Base-by-base conservation (phyloP, 139 green algal genomes). In the Chlamydomonas sphaeroides region DNA sequence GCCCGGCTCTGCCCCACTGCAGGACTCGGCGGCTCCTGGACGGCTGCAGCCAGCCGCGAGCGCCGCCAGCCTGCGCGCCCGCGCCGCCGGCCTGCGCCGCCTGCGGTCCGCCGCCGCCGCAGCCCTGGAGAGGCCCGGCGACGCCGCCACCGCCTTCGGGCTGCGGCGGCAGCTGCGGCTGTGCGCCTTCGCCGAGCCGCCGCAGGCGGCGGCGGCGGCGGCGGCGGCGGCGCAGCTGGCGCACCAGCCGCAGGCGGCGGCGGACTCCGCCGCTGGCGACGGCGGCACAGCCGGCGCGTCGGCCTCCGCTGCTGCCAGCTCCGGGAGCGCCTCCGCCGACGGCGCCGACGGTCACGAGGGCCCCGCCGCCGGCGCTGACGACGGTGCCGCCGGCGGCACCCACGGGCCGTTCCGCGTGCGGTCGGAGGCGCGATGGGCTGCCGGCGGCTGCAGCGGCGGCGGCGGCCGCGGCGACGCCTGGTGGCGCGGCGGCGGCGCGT, bases 161-260 rank as follows among this genome's bases (percentile, higher is more conserved):
- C 68, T 75, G 68, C 42, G 30, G 42, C 68, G 45, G 21, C 68
- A 75, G 68, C 42, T 75, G 30, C 68, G 68, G 8, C 10, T 75
- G 10, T 15, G 26, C n/a, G 42, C 68, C 30, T 75, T 75, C 42
- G 30, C 30, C 5, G 30, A 23, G 30, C 30, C 30, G 30, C n/a
- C 30, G 30, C n/a, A 20, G 11, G 59, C 59, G n/a, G n/a, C 59
- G 11, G 30, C 59, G n/a, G 59, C 59, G 11, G 59, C 5, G 7
- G 59, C n/a, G 11, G 59, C 59, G 30, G 3, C 59, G n/a, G 30
- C 59, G 7, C 17, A 14, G 53, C 53, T 61, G 53, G 4, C 7
- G 10, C 53, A 61, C 11, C 11, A 7, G 53, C 53, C 21, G 53
- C 17, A 14, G 17, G 49, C 56, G 56, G 56, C 56, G 17, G 53